Evolutionary conservation across 495 filamentous ascomycete genomes (phyloP), one percentile per base, ranked within the genome.

Genomic region (Podospora conica): DNA sequence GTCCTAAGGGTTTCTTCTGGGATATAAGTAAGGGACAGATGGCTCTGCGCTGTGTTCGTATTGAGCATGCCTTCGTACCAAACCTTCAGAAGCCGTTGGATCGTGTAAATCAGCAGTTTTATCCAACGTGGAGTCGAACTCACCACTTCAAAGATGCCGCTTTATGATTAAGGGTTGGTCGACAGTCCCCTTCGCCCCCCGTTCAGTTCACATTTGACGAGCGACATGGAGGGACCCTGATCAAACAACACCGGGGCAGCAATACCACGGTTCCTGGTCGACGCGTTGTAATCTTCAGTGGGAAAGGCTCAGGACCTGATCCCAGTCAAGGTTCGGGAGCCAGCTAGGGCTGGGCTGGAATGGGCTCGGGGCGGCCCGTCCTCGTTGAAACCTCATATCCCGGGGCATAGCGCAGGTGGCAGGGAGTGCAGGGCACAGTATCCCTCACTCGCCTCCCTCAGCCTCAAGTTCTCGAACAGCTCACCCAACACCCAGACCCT

Each of bases 1-100:
- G 72, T 67, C 74, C 33, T 81, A 66, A 71, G 60, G 12, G 12
- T 0, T 7, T 28, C n/a, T 5, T 3, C 11, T 9, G 11, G 23
- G 11, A 28, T 63, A 53, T 8, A 28, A 22, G 55, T 11, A 21
- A 11, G 9, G 9, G 21, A 0, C 11, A 21, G 31, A 22, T 53
- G 0, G 5, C 31, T 53, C 23, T 53, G 12, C 21, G 21, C 25
- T 21, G 33, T 48, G 40, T 7, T 15, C n/a, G 18, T n/a, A 48
- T 48, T 48, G 0, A 18, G 40, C 15, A n/a, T 18, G 15, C 12
- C 33, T 4, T 40, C 33, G 18, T 40, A 40, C 33, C 33, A 18
- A 40, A 18, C 15, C 18, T 40, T 12, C 33, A 15, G 15, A 3
- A 15, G 33, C 33, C 3, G 15, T 48, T 48, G 15, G 40, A 48